A percentile compares a stretch with the other conserved stretches of the same genome.
phyloP scores from a whole-genome alignment of 1,284 basidiomycete genomes.

The Apiotrichum gamsii region DNA sequence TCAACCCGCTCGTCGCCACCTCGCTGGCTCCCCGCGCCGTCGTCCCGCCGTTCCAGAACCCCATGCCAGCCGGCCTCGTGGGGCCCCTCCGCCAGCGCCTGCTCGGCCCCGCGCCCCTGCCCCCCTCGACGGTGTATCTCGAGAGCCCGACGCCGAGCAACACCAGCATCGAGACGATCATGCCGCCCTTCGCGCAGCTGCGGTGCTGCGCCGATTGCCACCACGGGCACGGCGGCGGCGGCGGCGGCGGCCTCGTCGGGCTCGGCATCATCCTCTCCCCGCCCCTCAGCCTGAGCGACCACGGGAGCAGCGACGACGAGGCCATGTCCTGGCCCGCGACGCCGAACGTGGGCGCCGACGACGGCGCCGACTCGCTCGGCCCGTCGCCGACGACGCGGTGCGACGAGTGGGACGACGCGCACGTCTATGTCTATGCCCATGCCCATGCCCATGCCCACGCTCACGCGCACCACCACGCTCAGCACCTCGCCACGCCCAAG shows the following conservation, averaged over 20 bases:
- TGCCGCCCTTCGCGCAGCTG: not conserved
- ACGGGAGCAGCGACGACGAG: conserved; percentile 14
- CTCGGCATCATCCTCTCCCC: conserved; percentile 17
- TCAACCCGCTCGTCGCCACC: conserved; percentile 21
- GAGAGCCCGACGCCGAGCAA: not conserved
- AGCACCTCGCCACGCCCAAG: no score
- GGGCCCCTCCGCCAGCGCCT: not conserved
- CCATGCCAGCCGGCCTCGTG: conserved; percentile 6
- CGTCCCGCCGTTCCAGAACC: conserved; percentile 16
- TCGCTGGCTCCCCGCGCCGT: conserved; percentile 6
- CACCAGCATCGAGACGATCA: not conserved
- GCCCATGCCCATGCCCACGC: no score
- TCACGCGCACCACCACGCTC: no score
- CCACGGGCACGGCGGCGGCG: not conserved
- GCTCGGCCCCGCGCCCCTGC: not conserved
- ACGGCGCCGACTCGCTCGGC: not conserved
- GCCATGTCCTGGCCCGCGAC: conserved; percentile 12
- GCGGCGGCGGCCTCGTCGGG: conserved; percentile 9
- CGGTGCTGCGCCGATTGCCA: conserved; percentile 10
- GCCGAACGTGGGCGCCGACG: conserved; percentile 7
- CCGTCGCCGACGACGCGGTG: no score
- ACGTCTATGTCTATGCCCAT: no score
- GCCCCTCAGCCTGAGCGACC: conserved; percentile 3
- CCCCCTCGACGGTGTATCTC: not conserved
- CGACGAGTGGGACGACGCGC: no score